Evolutionary conservation across 305 asterid species (phyloP).

Genomic region (Galium porrigens): DNA sequence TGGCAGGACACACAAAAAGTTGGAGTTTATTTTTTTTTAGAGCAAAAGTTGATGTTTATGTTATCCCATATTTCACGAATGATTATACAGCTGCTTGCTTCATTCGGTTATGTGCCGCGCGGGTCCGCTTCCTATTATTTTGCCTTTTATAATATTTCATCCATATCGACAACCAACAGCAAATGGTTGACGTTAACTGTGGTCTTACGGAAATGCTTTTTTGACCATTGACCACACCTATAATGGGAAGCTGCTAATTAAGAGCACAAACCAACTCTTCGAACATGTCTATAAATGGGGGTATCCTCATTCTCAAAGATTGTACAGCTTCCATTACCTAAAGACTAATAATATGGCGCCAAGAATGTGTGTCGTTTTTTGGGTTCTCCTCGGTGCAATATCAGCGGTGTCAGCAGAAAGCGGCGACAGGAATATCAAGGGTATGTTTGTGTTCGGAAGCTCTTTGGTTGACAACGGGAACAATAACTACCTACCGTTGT

Average conservation of each 20-base stretch:
- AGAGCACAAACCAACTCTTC: background rate
- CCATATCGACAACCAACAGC: too few species aligned
- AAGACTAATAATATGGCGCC: background rate
- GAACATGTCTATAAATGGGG: background rate
- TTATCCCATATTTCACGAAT: too few species aligned
- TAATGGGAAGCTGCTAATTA: background rate
- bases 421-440: conserved; percentile 15
- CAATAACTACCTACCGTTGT: conserved; percentile 40
- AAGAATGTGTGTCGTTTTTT: background rate
- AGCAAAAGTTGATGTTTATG: too few species aligned
- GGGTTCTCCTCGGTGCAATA: background rate
- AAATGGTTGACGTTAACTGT: too few species aligned
- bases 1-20: too few species aligned
- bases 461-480: conserved; percentile 71
- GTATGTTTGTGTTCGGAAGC: conserved; percentile 74
- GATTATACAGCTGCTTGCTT: too few species aligned
- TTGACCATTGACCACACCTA: too few species aligned
- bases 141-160: too few species aligned
- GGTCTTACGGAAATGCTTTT: too few species aligned
- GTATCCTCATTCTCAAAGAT: background rate
- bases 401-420: background rate
- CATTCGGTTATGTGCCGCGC: too few species aligned
- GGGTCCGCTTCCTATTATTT: too few species aligned
- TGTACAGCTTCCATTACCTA: background rate
- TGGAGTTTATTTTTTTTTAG: too few species aligned